Conservation (phyloP, 768 basidiomycete genomes). For the Lactifluus echinatus region DNA sequence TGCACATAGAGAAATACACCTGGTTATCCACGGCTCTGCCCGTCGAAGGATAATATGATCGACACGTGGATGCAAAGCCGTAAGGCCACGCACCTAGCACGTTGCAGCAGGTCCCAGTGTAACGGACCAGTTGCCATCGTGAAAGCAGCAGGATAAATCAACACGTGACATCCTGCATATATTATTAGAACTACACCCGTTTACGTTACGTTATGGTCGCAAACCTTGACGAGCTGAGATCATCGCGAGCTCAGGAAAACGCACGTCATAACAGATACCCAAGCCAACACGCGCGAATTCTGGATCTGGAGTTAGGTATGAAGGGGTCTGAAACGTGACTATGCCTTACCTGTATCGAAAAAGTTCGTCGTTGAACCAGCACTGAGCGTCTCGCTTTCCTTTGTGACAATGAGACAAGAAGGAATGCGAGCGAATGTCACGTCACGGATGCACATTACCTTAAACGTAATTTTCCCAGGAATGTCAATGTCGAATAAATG, state of each 20-base stretch:
- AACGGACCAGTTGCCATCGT: slow-evolving; percentile 92
- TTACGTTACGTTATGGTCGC: slow-evolving; percentile 11
- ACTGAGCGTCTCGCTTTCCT: slow-evolving; percentile 86
- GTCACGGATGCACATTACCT: slow-evolving; percentile 34
- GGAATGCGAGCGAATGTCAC: neutral
- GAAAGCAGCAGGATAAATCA: slow-evolving; percentile 93
- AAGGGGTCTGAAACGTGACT: neutral
- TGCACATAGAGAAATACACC: slow-evolving; percentile 93
- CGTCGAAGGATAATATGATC: neutral
- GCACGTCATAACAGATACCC: slow-evolving; percentile 93
- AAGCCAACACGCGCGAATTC: slow-evolving; percentile 97
- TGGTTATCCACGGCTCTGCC: slow-evolving; percentile 91
- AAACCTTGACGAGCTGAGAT: slow-evolving; percentile 79
- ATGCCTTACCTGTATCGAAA: slow-evolving; percentile 67
- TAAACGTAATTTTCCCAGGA: slow-evolving; percentile 83
- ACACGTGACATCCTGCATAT: slow-evolving; percentile 64
- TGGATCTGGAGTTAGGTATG: slow-evolving; percentile 25
- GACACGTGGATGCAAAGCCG: neutral
- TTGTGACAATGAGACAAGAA: neutral
- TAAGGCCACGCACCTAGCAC: slow-evolving; percentile 49
- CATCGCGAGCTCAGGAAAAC: slow-evolving; percentile 92
- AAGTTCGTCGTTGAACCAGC: slow-evolving; percentile 65
- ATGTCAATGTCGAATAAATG: slow-evolving; percentile 99
- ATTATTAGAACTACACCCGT: neutral
- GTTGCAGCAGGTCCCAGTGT: slow-evolving; percentile 91